Percentiles rank a stretch among this genome's conserved stretches.
Conservation (phyloP, 2,329 filamentous ascomycete species). For the Falciphora oryzae region DNA sequence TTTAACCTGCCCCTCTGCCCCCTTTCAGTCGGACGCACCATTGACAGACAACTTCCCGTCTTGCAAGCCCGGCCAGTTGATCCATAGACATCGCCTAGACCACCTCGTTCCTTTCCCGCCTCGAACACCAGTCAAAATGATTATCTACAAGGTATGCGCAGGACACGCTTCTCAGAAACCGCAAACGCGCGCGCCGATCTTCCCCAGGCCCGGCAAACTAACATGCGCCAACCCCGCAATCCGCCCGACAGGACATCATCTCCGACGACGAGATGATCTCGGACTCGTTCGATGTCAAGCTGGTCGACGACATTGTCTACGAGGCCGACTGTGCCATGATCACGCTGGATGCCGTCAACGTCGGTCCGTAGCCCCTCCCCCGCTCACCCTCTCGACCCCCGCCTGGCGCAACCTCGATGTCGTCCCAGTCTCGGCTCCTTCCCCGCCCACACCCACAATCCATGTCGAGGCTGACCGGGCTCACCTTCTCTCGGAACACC, state of each 20-base stretch:
- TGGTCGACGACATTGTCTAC: slow-evolving; percentile 73
- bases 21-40: not conserved
- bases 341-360: slow-evolving; percentile 65
- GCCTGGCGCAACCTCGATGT: not conserved
- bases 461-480: not conserved
- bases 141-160: slow-evolving; percentile 61
- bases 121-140: slow-evolving; percentile 53
- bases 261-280: slow-evolving; percentile 94
- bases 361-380: slow-evolving; percentile 51
- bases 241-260: slow-evolving; percentile 66
- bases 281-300: slow-evolving; percentile 82
- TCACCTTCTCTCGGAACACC: slow-evolving; percentile 5
- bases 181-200: not conserved
- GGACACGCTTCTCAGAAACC: not conserved
- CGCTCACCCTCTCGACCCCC: not conserved
- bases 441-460: slow-evolving; percentile 6
- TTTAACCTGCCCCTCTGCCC: not conserved
- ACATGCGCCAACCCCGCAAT: slow-evolving; percentile 19
- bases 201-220: not conserved
- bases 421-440: not conserved
- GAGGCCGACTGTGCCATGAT: slow-evolving; percentile 93
- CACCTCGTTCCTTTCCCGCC: not conserved
- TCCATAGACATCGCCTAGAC: not conserved
- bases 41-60: not conserved
- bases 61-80: not conserved